Evolutionary conservation across 2,329 filamentous ascomycete species (phyloP).

Genomic region (Fusarium sacchari): DNA sequence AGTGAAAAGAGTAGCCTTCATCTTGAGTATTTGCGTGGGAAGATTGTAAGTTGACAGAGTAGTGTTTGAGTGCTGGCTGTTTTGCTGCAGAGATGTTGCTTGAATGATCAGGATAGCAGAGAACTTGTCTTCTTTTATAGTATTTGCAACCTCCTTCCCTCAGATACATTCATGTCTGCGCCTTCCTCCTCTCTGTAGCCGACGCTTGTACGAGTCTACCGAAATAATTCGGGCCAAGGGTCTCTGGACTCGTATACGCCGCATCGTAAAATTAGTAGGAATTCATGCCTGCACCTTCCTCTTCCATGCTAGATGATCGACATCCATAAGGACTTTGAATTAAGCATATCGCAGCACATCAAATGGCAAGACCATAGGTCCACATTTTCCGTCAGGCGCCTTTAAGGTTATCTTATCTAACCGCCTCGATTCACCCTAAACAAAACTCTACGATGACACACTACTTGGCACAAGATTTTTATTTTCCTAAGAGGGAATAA

Average conservation of each 20-base stretch:
- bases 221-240: too few species aligned
- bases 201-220: too few species aligned
- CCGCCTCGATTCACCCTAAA: background rate
- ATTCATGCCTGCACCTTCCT: background rate
- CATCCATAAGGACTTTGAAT: background rate
- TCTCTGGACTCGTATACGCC: too few species aligned
- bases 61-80: background rate
- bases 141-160: background rate
- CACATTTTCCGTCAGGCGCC: background rate
- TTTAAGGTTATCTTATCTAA: background rate
- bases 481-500: too few species aligned
- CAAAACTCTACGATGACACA: background rate
- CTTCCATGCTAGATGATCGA: background rate
- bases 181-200: too few species aligned
- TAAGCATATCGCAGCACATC: background rate
- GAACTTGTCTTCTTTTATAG: background rate
- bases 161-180: background rate
- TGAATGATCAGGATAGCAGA: too few species aligned
- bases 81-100: background rate
- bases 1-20: background rate
- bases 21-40: background rate
- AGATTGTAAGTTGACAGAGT: background rate
- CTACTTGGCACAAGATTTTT: background rate
- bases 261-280: too few species aligned
- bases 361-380: background rate